Conservation (phyloP, 2,329 filamentous ascomycete species). For the Talaromyces islandicus region DNA sequence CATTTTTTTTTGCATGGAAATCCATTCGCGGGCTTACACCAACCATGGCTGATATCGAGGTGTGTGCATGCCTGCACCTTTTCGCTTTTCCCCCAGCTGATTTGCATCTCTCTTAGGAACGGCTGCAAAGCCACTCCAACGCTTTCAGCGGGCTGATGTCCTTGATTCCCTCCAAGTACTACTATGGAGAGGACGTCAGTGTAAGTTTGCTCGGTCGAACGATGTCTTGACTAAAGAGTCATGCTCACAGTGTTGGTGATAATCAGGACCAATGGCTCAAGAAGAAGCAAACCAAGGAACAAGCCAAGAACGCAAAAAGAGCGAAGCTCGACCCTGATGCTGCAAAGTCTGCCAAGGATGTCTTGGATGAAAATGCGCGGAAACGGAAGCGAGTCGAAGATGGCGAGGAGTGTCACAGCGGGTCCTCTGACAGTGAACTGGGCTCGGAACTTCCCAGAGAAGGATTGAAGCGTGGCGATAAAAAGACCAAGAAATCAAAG, state of each 20-base stretch:
- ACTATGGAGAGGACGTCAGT: conserved; percentile 79
- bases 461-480: conserved; percentile 49
- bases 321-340: conserved; percentile 90
- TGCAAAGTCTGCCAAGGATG: conserved; percentile 84
- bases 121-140: conserved; percentile 53
- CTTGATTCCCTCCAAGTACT: conserved; percentile 82
- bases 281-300: conserved; percentile 70
- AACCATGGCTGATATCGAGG: conserved; percentile 35
- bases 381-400: conserved; percentile 71
- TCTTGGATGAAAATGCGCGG: conserved; percentile 75
- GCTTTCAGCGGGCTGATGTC: conserved; percentile 84
- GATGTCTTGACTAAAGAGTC: background rate
- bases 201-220: conserved; percentile 49
- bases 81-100: conserved; percentile 10
- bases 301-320: conserved; percentile 73
- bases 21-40: background rate
- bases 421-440: conserved; percentile 42
- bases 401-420: conserved; percentile 40
- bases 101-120: conserved; percentile 33
- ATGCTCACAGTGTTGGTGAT: background rate
- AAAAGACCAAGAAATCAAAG: conserved; percentile 52
- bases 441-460: conserved; percentile 51
- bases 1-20: conserved; percentile 3
- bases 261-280: background rate
- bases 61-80: conserved; percentile 18